These are phyloP conservation scores for Hypoxylon lienhwacheense DNA, from an alignment of 495 filamentous ascomycete species.

Conservation along the genomic window DNA sequence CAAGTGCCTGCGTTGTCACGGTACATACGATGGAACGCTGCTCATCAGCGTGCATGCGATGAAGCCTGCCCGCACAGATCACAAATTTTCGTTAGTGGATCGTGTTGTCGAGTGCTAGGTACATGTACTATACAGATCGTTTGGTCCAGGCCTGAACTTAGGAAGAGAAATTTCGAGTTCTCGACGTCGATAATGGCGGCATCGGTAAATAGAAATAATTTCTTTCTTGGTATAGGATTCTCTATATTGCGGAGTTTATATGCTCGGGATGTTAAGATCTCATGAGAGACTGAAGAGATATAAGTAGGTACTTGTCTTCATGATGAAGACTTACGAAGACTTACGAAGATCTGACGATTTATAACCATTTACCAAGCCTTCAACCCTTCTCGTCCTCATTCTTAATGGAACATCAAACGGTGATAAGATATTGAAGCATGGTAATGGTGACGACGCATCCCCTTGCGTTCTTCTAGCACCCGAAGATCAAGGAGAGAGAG, in stretches of 20 bases:
- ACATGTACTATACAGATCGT: slow-evolving; percentile 11
- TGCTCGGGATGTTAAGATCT: slow-evolving; percentile 26
- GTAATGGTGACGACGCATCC: slow-evolving; percentile 11
- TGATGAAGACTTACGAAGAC: too few species aligned
- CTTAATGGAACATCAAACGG: not conserved
- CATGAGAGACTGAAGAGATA: slow-evolving; percentile 6
- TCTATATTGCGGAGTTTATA: slow-evolving; percentile 28
- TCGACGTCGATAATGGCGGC: slow-evolving; percentile 33
- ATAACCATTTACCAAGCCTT: slow-evolving; percentile 8
- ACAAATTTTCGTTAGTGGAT: slow-evolving; percentile 13
- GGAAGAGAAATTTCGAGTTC: too few species aligned
- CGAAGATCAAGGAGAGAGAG: slow-evolving; percentile 1
- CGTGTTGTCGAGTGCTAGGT: not conserved
- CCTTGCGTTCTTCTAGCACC: not conserved
- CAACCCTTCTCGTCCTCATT: not conserved
- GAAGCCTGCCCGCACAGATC: slow-evolving; percentile 14
- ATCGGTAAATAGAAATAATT: slow-evolving; percentile 19
- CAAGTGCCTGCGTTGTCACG: slow-evolving; percentile 30
- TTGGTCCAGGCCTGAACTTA: slow-evolving; percentile 5
- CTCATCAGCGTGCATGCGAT: slow-evolving; percentile 21
- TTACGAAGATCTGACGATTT: not conserved
- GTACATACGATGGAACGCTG: slow-evolving; percentile 27
- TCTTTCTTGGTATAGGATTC: slow-evolving; percentile 12
- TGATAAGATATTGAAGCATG: slow-evolving; percentile 17
- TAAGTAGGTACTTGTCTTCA: too few species aligned